Conservation (phyloP, 192 early-diverging fungal genomes). For the Podila horticola region DNA sequence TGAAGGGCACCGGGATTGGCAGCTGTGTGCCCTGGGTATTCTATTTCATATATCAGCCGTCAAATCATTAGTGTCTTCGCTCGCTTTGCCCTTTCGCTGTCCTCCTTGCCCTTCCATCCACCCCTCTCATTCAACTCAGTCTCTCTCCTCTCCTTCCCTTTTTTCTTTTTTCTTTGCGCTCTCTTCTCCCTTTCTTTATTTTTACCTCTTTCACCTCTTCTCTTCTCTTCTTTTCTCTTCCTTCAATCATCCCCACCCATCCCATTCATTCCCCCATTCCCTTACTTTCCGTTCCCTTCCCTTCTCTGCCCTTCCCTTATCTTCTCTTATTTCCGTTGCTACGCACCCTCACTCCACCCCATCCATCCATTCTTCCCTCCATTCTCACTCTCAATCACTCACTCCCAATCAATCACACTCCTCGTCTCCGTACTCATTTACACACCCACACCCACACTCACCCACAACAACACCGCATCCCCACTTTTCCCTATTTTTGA, state of each 20-base stretch:
- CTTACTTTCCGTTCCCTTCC: neutral
- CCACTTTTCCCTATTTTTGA: neutral
- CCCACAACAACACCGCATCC: neutral
- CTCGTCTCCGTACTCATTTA: neutral
- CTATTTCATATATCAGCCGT: neutral
- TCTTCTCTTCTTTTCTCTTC: neutral
- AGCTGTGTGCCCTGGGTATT: too few species aligned
- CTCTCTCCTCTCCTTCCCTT: neutral
- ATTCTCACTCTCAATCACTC: neutral
- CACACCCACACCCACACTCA: constrained; percentile 2
- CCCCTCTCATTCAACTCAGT: neutral
- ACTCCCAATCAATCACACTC: neutral
- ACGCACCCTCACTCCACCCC: neutral
- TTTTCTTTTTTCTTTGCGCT: neutral
- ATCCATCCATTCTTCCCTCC: neutral
- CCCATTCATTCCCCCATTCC: neutral
- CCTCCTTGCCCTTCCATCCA: neutral
- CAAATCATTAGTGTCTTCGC: too few species aligned
- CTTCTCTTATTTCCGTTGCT: neutral
- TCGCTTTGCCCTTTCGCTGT: neutral
- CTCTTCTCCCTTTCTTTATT: constrained; percentile 2
- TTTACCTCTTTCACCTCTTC: neutral
- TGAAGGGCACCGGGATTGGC: too few species aligned
- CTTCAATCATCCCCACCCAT: neutral
- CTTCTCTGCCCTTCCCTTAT: neutral